Evolutionary conservation across 306 rosid species (phyloP).

Genomic region (Rosa persica): DNA sequence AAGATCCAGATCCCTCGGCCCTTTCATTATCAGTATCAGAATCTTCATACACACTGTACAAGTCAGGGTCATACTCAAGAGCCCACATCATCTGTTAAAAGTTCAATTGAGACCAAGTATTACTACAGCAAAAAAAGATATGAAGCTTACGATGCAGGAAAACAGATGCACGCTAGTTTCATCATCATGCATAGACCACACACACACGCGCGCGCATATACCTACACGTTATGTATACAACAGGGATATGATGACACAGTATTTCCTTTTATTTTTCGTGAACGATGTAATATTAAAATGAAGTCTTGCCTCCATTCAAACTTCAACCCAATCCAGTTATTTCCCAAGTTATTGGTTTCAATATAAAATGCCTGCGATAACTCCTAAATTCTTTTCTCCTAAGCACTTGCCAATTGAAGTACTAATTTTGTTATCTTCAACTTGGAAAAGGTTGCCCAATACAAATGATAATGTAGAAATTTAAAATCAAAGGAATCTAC

Average conservation of each 20-base stretch:
- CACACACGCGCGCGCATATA: neutral
- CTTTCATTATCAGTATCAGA: conserved; percentile 42
- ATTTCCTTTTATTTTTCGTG: neutral
- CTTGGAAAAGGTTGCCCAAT: neutral
- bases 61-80: conserved; percentile 82
- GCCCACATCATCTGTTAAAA: conserved; percentile 99
- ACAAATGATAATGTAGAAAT: neutral
- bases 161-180: neutral
- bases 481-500: neutral
- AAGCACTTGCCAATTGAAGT: neutral
- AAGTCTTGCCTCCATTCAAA: neutral
- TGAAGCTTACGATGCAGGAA: neutral
- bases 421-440: neutral
- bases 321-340: neutral
- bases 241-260: neutral
- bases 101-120: neutral
- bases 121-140: neutral
- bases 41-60: conserved; percentile 69
- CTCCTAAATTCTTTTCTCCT: neutral
- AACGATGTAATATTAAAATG: neutral
- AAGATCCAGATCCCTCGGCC: conserved; percentile 39
- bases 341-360: conserved; percentile 1
- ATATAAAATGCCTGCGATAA: neutral
- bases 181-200: neutral
- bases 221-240: neutral